Conservation (phyloP, 1,139 yeast genomes). For the Suhomyces maxii region DNA sequence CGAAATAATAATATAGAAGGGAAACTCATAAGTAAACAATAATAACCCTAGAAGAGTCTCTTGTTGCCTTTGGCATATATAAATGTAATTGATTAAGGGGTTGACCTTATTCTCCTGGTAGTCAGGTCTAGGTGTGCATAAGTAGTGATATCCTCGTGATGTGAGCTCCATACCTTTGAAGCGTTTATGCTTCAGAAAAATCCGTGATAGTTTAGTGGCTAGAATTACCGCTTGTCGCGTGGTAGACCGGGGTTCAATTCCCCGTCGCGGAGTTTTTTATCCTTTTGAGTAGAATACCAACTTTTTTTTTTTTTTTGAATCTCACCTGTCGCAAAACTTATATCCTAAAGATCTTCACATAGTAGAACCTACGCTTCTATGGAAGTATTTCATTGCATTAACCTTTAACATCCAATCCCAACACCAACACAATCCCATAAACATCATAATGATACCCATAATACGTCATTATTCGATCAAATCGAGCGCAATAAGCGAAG, state of each 20-base stretch:
- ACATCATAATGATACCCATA: conserved; percentile 6
- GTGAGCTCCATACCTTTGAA: too few species aligned
- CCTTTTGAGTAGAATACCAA: conserved; percentile 4
- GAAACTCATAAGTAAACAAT: too few species aligned
- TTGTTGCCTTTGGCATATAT: too few species aligned
- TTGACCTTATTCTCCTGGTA: too few species aligned
- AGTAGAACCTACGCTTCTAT: background rate
- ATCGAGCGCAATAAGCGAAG: conserved; percentile 6
- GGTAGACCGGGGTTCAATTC: conserved; percentile 72
- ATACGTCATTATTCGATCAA: conserved; percentile 7
- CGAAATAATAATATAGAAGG: too few species aligned
- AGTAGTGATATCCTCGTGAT: too few species aligned
- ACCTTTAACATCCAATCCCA: background rate
- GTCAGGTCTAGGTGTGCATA: too few species aligned
- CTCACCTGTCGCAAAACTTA: background rate
- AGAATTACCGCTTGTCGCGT: conserved; percentile 53
- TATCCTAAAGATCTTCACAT: background rate
- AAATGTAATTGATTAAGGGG: too few species aligned
- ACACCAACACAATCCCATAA: background rate
- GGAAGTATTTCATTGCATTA: too few species aligned
- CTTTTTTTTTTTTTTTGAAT: too few species aligned
- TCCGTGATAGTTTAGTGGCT: conserved; percentile 51
- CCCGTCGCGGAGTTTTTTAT: conserved; percentile 59
- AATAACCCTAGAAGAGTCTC: too few species aligned
- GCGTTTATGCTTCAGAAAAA: conserved; percentile 9